A percentile compares a stretch with the other conserved stretches of the same genome.
phyloP scores from a whole-genome alignment of 805 yeast genomes.

The Nakazawaea peltata region DNA sequence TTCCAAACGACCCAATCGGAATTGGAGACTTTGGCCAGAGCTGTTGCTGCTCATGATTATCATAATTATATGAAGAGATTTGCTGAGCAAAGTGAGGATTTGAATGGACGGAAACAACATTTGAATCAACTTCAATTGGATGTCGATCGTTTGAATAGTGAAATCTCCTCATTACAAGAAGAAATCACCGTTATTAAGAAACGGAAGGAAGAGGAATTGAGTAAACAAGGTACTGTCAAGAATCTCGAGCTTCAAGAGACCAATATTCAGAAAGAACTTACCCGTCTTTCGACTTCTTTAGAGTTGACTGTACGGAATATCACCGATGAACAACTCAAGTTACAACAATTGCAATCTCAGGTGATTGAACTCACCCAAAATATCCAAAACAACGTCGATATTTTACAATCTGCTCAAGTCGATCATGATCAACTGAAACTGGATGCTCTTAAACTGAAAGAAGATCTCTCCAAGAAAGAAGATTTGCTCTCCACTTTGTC shows the following conservation, averaged over 20 bases:
- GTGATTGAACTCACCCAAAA: constrained; percentile 24
- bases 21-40: constrained; percentile 63
- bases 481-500: constrained; percentile 75
- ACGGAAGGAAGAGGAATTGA: constrained; percentile 48
- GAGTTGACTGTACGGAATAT: constrained; percentile 51
- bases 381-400: constrained; percentile 26
- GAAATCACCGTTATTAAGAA: constrained; percentile 49
- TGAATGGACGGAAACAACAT: constrained; percentile 31
- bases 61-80: constrained; percentile 30
- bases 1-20: constrained; percentile 80
- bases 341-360: constrained; percentile 23
- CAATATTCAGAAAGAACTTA: constrained; percentile 49
- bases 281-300: constrained; percentile 58
- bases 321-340: constrained; percentile 40
- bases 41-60: constrained; percentile 75
- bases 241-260: constrained; percentile 52
- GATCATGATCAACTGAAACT: constrained; percentile 37
- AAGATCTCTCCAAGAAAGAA: constrained; percentile 49
- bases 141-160: constrained; percentile 40
- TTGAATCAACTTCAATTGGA: constrained; percentile 33
- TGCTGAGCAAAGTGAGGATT: constrained; percentile 32
- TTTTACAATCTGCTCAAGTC: constrained; percentile 32
- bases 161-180: constrained; percentile 48
- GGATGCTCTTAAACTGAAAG: constrained; percentile 36
- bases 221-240: constrained; percentile 52